Evolutionary conservation across 257 asterid species (phyloP).

Genomic region (Nicotiana tabacum): DNA sequence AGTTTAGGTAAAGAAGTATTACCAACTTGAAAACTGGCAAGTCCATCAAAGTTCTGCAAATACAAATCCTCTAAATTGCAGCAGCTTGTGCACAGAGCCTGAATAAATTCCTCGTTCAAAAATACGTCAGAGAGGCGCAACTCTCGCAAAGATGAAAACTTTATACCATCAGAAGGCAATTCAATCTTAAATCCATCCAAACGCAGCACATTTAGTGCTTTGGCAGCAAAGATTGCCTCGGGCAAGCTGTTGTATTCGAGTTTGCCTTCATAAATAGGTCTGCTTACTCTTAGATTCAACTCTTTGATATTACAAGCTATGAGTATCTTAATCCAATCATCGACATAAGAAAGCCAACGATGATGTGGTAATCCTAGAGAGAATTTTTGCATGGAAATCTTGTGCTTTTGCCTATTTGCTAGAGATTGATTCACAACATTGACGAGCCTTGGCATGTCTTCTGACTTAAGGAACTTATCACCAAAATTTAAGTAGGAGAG

Average conservation of each 20-base stretch:
- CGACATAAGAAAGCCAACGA: background rate
- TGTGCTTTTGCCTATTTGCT: background rate
- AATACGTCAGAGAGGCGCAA: background rate
- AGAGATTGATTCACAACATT: background rate
- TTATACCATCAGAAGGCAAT: background rate
- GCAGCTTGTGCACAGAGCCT: too few species aligned
- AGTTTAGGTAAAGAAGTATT: background rate
- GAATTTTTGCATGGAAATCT: background rate
- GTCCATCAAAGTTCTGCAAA: background rate
- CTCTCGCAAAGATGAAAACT: background rate
- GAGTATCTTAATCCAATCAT: background rate
- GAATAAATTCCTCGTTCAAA: too few species aligned
- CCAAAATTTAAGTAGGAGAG: background rate
- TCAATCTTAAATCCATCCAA: background rate
- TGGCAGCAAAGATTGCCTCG: background rate
- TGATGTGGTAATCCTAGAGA: background rate
- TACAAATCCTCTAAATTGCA: background rate
- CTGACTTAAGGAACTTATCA: background rate
- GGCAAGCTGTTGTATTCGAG: background rate
- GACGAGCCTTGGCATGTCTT: background rate
- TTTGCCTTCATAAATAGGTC: background rate
- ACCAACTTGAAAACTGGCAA: background rate
- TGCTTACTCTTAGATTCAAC: background rate
- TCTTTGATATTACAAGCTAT: background rate
- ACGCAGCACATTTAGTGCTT: background rate